phyloP scores from a whole-genome alignment of 75 land plant species.

The Adiantum capillusveneris region DNA sequence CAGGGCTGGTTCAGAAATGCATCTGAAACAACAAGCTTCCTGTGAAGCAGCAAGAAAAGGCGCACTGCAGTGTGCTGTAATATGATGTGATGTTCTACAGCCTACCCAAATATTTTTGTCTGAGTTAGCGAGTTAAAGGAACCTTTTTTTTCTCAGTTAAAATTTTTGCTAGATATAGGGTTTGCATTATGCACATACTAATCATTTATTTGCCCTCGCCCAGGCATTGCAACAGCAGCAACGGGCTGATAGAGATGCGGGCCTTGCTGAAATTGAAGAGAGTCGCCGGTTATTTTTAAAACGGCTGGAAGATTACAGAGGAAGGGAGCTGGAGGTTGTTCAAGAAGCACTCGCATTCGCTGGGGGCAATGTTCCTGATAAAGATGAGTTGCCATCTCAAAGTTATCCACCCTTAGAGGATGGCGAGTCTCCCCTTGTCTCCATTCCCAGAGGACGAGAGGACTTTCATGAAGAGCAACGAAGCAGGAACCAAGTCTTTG shows the following conservation, averaged over 20 bases:
- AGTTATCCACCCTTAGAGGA: slow-evolving; percentile 2
- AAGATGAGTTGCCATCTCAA: slow-evolving; percentile 36
- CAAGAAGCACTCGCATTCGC: slow-evolving; percentile 85
- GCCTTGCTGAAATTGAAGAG: slow-evolving; percentile 65
- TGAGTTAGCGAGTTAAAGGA: no score
- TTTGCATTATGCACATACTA: no score
- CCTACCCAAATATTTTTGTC: no score
- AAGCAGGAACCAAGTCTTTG: neutral
- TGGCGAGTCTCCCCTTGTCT: neutral
- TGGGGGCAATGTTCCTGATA: slow-evolving; percentile 68
- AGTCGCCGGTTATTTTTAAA: slow-evolving; percentile 60
- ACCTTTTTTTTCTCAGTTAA: no score
- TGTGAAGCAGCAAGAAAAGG: no score
- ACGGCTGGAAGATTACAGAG: slow-evolving; percentile 61
- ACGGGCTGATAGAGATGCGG: slow-evolving; percentile 53
- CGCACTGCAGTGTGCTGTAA: no score
- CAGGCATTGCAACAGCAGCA: slow-evolving; percentile 83
- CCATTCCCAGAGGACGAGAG: slow-evolving; percentile 7
- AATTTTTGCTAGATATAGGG: no score
- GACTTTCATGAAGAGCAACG: neutral
- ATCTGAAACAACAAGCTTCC: no score
- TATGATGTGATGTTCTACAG: no score
- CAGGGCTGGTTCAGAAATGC: no score
- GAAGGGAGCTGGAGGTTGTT: slow-evolving; percentile 66
- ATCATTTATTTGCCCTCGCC: no score